Conservation (phyloP, 441 rosid genomes). For the Gossypium schwendimanii region DNA sequence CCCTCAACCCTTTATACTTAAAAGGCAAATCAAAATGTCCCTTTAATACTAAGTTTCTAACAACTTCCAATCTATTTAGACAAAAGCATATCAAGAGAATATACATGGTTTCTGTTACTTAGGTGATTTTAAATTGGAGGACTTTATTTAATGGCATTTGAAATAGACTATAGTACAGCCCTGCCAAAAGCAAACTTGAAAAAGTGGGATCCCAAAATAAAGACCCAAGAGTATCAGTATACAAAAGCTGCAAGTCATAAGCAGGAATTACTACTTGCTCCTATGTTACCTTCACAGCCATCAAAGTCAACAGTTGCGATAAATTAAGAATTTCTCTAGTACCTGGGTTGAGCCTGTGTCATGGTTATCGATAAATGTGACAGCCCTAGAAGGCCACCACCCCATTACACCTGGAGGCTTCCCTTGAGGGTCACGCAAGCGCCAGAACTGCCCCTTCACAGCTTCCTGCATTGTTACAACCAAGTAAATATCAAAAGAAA, state of each 20-base stretch:
- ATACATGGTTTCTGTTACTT: not conserved
- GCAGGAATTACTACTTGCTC: conserved; percentile 6
- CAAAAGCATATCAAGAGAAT: not conserved
- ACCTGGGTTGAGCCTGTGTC: conserved; percentile 97
- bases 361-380: conserved; percentile 86
- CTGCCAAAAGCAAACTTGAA: not conserved
- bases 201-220: not conserved
- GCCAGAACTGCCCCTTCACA: conserved; percentile 82
- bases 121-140: not conserved
- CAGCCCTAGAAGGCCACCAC: conserved; percentile 96
- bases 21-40: not conserved
- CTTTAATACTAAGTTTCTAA: not conserved
- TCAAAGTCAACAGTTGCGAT: not conserved
- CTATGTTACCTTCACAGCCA: not conserved
- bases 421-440: conserved; percentile 67
- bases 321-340: conserved; percentile 2
- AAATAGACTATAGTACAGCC: not conserved
- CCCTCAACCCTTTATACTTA: not conserved
- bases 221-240: not conserved
- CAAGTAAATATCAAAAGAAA: not conserved
- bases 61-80: not conserved
- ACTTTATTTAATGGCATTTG: not conserved
- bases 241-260: not conserved
- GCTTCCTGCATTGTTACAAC: conserved; percentile 52
- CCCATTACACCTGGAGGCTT: conserved; percentile 94